Evolutionary conservation across 2,329 filamentous ascomycete genomes (phyloP).

Genomic region (Talaromyces sp.): DNA sequence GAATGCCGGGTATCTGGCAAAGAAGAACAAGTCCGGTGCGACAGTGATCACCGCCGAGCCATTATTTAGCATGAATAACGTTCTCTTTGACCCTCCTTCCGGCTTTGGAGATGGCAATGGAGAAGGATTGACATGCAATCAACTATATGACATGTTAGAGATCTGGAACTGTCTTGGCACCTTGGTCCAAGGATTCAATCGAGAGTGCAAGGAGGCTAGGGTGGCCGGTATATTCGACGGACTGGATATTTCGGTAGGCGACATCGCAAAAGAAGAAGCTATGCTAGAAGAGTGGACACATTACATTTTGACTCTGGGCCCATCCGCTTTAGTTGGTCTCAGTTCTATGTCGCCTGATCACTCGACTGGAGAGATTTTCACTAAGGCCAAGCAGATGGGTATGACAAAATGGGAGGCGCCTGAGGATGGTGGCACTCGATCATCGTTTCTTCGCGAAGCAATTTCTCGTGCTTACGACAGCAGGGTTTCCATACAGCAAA

Average conservation of each 20-base stretch:
- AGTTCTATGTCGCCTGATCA: conserved; percentile 41
- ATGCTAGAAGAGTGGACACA: conserved; percentile 62
- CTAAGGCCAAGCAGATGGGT: conserved; percentile 52
- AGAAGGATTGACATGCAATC: conserved; percentile 51
- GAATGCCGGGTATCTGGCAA: conserved; percentile 53
- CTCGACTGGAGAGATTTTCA: conserved; percentile 47
- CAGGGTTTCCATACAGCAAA: conserved; percentile 21
- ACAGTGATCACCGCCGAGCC: conserved; percentile 49
- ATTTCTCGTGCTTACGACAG: conserved; percentile 59
- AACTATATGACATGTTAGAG: conserved; percentile 64
- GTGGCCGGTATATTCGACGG: conserved; percentile 57
- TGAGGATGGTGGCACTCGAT: conserved; percentile 46
- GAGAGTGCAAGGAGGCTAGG: conserved; percentile 53
- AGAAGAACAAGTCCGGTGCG: conserved; percentile 44
- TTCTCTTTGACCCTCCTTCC: conserved; percentile 55
- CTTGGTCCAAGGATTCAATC: conserved; percentile 55
- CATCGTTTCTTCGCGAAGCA: conserved; percentile 60
- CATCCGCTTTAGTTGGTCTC: conserved; percentile 54
- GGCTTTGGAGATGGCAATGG: conserved; percentile 58
- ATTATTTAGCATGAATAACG: conserved; percentile 52
- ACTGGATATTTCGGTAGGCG: conserved; percentile 47
- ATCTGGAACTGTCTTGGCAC: conserved; percentile 61
- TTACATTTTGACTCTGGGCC: conserved; percentile 59
- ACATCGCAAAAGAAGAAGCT: conserved; percentile 45
- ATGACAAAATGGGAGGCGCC: conserved; percentile 57